Evolutionary conservation across 169 alveolate species (phyloP), one percentile per base, ranked within the genome.

Genomic region (Plasmodium gonderi): DNA sequence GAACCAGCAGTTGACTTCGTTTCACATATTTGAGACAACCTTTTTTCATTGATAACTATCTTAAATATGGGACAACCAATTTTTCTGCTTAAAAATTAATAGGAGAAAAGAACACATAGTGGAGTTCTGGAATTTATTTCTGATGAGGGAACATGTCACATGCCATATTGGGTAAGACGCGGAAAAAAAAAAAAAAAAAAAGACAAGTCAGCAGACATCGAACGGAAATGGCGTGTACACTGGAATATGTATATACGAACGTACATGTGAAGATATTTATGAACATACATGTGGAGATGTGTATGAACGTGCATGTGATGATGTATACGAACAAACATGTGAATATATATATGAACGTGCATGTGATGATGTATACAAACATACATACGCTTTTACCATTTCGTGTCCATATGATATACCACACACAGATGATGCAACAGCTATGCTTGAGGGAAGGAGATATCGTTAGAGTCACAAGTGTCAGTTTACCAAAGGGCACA

Each of bases 81-180:
- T 17, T n/a, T 54, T 54, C 36, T 54, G 33, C 8, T 80, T 4
- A 12, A 36, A 80, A 64, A 72, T 38, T 60, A 26, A 44, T 51
- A 95, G 91, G 94, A 80, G 44, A 94, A 91, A 42, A 38, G 92
- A 26, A 97, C 99, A 1, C 98, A 98, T 91, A 97, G 99, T 79
- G 99, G 99, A 1, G 99, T 98, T 0, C 94, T 97, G 12, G 99
- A 98, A 78, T 98, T 98, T 87, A 95, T 98, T 23, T 98, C 99
- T 36, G 99, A 98, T 80, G 99, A 98, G 85, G 99, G 99, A 3
- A 96, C 97, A 31, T 97, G 99, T 77, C 97, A 97, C 80, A 92
- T 98, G 85, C 99, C 99, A 64, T 97, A 96, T 81, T 98, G 99
- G 99, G 97, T 96, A 78, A 51, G 65, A 91, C 80, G 33, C 3